Evolutionary conservation across 768 basidiomycete species (phyloP), one percentile per base, ranked within the genome.

Genomic region (Mycena galericulata): DNA sequence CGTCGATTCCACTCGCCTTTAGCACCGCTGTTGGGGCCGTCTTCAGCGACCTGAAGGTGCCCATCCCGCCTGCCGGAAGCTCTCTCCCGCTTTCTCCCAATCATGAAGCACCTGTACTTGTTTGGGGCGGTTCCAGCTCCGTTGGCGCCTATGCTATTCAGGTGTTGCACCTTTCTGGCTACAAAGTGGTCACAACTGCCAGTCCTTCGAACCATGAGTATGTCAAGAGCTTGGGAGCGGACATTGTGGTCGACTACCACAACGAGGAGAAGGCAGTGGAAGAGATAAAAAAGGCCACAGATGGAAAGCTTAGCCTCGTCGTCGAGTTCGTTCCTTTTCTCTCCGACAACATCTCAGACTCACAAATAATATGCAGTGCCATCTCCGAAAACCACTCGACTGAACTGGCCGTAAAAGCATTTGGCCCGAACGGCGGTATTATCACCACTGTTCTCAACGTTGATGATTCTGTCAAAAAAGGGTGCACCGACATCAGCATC

Each of bases 141-240:
- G 58, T 60, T 60, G 58, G 58, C 32, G 58, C 58, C 32, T 60
- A 60, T 38, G 58, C 58, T 46, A 60, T 60, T 49, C 58, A 60
- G 40, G 58, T 60, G 34, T 60, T 60, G 58, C 58, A 60, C 46
- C 58, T 60, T 36, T 36, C 32, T 60, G 58, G 58, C 30, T 60
- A 60, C 58, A 60, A 60, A 60, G 58, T 60, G 58, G 59, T 61
- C 59, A 50, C 59, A 46, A 61, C 59, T 61, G 59, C 59, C 36
- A 61, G 59, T 61, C 59, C 59, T 61, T 61, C 59, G 59, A 61
- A 61, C 49, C 26, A 51, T 50, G 59, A 61, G 59, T 61, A 61
- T 61, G 59, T 61, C 36, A 61, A 61, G 49, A 51, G 59, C 59
- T 50, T 61, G 47, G 59, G 59, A 50, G 59, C 59, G 36, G 59